Evolutionary conservation across 768 basidiomycete genomes (phyloP), one percentile per base, ranked within the genome.

Genomic region (Psilocybe subaeruginosa): DNA sequence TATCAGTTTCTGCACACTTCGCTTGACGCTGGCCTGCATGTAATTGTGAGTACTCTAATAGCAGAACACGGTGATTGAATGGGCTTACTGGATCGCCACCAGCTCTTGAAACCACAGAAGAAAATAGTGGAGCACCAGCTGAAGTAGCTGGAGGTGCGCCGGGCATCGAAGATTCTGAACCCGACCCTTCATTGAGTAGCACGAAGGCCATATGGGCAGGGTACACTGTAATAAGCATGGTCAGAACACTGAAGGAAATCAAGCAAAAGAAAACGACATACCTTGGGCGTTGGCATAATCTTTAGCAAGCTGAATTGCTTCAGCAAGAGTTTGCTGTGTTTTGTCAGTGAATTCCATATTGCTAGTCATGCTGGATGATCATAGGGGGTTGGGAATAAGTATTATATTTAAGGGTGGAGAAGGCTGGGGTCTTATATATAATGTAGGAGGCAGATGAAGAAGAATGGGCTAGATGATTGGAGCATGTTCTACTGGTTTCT

Each of bases 271-370:
- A 37, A 33, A 23, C 2, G 12, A 74, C 75, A 66, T 74, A 90
- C 92, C 85, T 83, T 95, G 90, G 0, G 87, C 88, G 69, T 94
- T 87, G 16, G 91, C 82, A 70, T 93, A 86, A 74, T 96, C 93
- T 70, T 87, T 93, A 9, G 94, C 93, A 46, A 90, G 82, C 68
- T 93, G 92, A 56, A 93, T 73, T 1, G 94, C 89, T 53, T 85
- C 85, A 57, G 85, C 75, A 56, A 96, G 69, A 29, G 88, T 81
- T 67, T 89, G 82, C 68, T 85, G 82, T 11, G 94, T 84, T 73
- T 91, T 93, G 74, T 96, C 92, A 30, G 95, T 97, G 68, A 95
- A 91, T 66, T 96, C 90, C 63, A 91, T 77, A 75, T 85, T 85
- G 61, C 80, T 77, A 59, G 79, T 64, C 82, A 84, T 86, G 66